Evolutionary conservation across 2,329 filamentous ascomycete species (phyloP).

Genomic region (Dactylellina sp.): DNA sequence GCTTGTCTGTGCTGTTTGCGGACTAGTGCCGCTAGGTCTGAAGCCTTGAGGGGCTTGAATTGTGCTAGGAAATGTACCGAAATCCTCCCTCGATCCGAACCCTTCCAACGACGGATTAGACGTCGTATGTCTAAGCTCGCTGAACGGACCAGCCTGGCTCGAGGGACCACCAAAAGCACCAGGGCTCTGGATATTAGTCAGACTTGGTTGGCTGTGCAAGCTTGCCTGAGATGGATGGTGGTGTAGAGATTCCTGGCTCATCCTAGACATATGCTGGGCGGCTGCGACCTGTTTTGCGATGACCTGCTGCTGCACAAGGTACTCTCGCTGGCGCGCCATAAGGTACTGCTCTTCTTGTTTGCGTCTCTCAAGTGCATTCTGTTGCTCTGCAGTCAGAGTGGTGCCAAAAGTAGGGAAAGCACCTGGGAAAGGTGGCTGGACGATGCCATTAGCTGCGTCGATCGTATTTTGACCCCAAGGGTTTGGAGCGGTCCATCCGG

Average conservation of each 20-base stretch:
- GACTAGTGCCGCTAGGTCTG: constrained; percentile 16
- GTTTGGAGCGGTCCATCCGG: constrained; percentile 62
- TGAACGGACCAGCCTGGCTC: constrained; percentile 58
- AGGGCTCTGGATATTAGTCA: constrained; percentile 77
- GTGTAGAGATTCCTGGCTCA: constrained; percentile 75
- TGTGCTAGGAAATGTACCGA: constrained; percentile 32
- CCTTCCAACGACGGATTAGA: constrained; percentile 50
- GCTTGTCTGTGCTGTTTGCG: constrained; percentile 42
- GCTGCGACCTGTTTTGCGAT: constrained; percentile 76
- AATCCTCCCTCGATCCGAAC: constrained; percentile 34
- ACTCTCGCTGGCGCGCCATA: constrained; percentile 95
- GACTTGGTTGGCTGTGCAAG: constrained; percentile 95
- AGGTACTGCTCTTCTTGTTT: constrained; percentile 99
- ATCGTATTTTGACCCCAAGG: constrained; percentile 63
- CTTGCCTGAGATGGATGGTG: constrained; percentile 96
- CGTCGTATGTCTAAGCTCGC: constrained; percentile 46
- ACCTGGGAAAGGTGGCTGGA: constrained; percentile 88
- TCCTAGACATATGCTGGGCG: constrained; percentile 69
- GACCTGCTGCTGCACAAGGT: constrained; percentile 85
- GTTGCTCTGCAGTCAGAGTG: constrained; percentile 95
- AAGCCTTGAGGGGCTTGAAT: constrained; percentile 44
- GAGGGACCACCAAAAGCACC: constrained; percentile 57
- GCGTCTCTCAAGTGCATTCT: constrained; percentile 93
- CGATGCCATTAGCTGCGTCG: constrained; percentile 68
- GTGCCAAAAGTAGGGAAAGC: constrained; percentile 97